Evolutionary conservation across 495 filamentous ascomycete genomes (phyloP).

Genomic region (Lichenothelia convexa): DNA sequence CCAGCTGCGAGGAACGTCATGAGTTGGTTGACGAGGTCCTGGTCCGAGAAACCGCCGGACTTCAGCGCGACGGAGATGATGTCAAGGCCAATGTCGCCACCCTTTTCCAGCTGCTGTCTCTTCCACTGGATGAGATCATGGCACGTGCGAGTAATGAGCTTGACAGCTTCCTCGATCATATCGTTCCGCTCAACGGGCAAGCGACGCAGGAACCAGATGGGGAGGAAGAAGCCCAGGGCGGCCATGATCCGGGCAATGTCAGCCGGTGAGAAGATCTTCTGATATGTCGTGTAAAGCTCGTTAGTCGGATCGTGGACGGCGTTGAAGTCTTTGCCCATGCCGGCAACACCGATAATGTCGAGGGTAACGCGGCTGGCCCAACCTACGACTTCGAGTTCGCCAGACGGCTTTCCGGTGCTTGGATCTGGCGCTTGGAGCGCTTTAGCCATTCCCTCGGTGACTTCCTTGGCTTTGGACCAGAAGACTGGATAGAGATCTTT

Average conservation of each 20-base stretch:
- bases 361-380: constrained; percentile 59
- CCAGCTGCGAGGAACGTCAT: constrained; percentile 93
- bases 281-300: constrained; percentile 49
- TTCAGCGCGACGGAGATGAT: constrained; percentile 71
- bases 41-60: constrained; percentile 57
- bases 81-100: constrained; percentile 36
- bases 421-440: constrained; percentile 2
- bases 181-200: constrained; percentile 53
- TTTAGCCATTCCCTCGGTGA: constrained; percentile 25
- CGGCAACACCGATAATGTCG: constrained; percentile 72
- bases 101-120: constrained; percentile 39
- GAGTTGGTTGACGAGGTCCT: constrained; percentile 71
- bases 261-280: constrained; percentile 32
- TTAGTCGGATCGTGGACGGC: constrained; percentile 46
- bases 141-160: constrained; percentile 42
- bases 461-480: constrained; percentile 46
- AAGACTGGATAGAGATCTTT: constrained; percentile 75
- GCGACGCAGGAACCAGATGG: constrained; percentile 27
- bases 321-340: constrained; percentile 63
- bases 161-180: constrained; percentile 33
- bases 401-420: background rate
- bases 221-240: constrained; percentile 29
- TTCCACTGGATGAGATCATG: constrained; percentile 50
- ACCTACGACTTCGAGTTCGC: constrained; percentile 35
- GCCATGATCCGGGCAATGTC: constrained; percentile 24